Evolutionary conservation across 345 rosid species (phyloP), one percentile per base, ranked within the genome.

Genomic region (Hibiscus mutabilis): DNA sequence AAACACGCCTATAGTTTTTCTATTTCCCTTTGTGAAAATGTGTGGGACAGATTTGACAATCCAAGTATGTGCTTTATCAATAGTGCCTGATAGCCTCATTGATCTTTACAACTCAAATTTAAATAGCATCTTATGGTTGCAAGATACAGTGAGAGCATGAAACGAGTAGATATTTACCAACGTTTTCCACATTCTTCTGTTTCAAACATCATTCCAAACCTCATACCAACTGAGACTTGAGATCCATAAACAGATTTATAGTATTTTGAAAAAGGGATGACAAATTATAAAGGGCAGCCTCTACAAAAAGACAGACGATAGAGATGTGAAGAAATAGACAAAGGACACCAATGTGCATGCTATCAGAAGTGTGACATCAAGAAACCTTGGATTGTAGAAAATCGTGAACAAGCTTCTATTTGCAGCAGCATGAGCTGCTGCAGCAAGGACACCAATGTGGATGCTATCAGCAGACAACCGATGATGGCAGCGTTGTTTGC

Each of bases 201-300:
- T 80, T 96, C 99, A 79, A 92, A 96, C 98, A 96, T 92, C 99
- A 96, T 96, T 53, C 99, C 99, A 70, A 96, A 96, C 77, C 98
- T 85, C 99, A 96, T 96, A 56, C 99, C 97, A 75, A 81, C 88
- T 6, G 99, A 92, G 68, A 92, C 81, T 78, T 91, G 96, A 69
- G 95, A 85, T 22, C 96, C 98, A 42, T 81, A 88, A 51, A 96
- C 86, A 5, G 99, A 86, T 83, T 91, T 96, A 16, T 98, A 81
- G 77, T 82, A 92, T 74, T 85, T 92, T 21, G 84, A 81, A 76
- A 92, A 70, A 47, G 98, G 96, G 76, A 96, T 87, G 69, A 96
- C 96, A 82, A 96, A 96, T 74, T 92, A 95, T 6, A 98, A 87
- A 44, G 99, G 99, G 83, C 97, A 96, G 19, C 98, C 96, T 82